Base-by-base conservation (phyloP, 1,139 yeast species). In the Debaryomyces singareniensis region DNA sequence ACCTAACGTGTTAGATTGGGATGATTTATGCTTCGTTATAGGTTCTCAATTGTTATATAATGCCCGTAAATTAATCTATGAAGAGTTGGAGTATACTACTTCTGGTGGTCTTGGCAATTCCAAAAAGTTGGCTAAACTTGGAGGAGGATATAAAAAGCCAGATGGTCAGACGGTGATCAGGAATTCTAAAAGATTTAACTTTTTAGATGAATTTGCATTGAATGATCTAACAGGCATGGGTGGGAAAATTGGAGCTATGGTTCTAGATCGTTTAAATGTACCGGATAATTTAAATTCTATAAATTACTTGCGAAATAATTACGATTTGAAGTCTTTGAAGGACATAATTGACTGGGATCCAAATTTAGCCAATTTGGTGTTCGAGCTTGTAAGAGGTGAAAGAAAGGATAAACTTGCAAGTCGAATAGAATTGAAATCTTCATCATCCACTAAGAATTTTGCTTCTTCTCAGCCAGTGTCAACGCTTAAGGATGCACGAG, bases 221-320 rank as follows among this genome's bases (percentile, higher is more conserved):
- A 71, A 73, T 1, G 95, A 89, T 44, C 71, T 89, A 35, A 81
- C 95, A 67, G 89, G 95, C 0, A 62, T 89, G 66, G 98, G 98
- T 4, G 98, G 98, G 2, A 85, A 84, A 44, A 59, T 71, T 5
- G 98, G 98, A 0, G 78, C 78, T 6, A 58, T 59, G n/a, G 59
- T 87, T 0, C 43, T 68, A 15, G 51, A 57, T 12, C 52, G 61
- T 20, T 55, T 78, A 18, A 58, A 61, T 4, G 55, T 73, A 0
- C 78, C 78, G 0, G 47, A 49, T 1, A 54, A 45, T n/a, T 32
- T 20, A 4, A 55, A 51, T 32, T 62, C 75, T 2, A 68, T 75
- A 5, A 50, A 58, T 2, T 68, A 48, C 35, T 63, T 81, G 2
- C 51, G 83, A 31, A 69, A 71, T 6, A 58, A 58, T 24, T 74